phyloP scores from a whole-genome alignment of 1,284 basidiomycete species.

The Pyrrhoderma noxium region DNA sequence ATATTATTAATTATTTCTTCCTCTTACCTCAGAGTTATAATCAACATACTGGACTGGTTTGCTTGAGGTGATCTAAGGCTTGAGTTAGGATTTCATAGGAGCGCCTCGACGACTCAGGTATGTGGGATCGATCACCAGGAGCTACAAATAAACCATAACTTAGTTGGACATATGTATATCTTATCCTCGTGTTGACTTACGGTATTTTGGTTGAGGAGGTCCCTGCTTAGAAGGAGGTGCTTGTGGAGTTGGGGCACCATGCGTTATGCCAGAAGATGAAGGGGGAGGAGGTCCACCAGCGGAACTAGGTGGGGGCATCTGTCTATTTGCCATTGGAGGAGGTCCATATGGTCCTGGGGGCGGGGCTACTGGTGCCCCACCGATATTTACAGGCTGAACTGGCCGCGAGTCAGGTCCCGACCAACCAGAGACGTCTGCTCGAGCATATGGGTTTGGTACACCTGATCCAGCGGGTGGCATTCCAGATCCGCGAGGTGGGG shows the following conservation, averaged over 20 bases:
- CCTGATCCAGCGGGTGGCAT: slow-evolving; percentile 1
- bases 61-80: slow-evolving; percentile 60
- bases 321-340: slow-evolving; percentile 15
- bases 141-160: slow-evolving; percentile 40
- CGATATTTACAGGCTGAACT: background rate
- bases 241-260: slow-evolving; percentile 26
- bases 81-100: slow-evolving; percentile 63
- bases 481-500: slow-evolving; percentile 10
- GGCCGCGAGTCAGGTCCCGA: slow-evolving; percentile 3
- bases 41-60: slow-evolving; percentile 58
- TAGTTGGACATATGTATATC: slow-evolving; percentile 4
- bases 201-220: slow-evolving; percentile 73
- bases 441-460: slow-evolving; percentile 28
- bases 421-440: slow-evolving; percentile 27
- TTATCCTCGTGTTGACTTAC: slow-evolving; percentile 41
- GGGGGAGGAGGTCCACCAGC: slow-evolving; percentile 29
- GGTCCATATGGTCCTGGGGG: slow-evolving; percentile 17
- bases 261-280: slow-evolving; percentile 22
- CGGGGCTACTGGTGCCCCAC: slow-evolving; percentile 7
- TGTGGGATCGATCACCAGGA: slow-evolving; percentile 85
- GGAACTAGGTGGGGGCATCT: slow-evolving; percentile 29
- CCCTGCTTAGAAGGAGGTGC: slow-evolving; percentile 32
- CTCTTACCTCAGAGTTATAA: slow-evolving; percentile 15
- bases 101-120: slow-evolving; percentile 63
- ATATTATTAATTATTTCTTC: background rate